Base-by-base conservation (phyloP, 2,329 filamentous ascomycete species). In the Graphium sp. region DNA sequence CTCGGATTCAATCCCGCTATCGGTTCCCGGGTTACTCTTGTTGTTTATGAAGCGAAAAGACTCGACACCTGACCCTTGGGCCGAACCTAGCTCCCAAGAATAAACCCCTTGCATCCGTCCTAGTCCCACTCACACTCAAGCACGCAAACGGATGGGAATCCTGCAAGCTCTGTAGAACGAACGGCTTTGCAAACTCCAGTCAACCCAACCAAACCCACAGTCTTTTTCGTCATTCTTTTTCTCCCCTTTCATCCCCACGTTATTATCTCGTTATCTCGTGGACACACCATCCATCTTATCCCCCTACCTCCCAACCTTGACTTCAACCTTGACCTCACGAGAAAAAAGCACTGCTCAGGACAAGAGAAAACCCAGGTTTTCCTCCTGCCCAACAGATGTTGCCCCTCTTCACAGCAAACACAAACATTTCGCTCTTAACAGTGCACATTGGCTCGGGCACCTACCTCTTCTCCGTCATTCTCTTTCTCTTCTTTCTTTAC, bases 361-460 rank as follows among this genome's bases (percentile, higher is more conserved):
- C 11, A 11, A 17, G 16, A 19, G 16, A 17, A 13, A 18, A 16
- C n/a, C 7, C 22, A 12, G 17, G 7, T 29, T 29, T 22, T 7
- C 14, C 18, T 21, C 13, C 14, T 9, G 4, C 5, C 16, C 24
- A 10, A 16, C 25, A 50, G 44, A 70, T 71, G 66, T 60, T 60
- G 54, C 66, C 66, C 34, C 53, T 72, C 46, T 50, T 73, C 39
- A 65, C 64, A 30, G 60, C 72, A 38, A 66, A 70, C 50, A 72
- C 66, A 49, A 63, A 69, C 58, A 57, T 72, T 45, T 66, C 65
- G 33, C 57, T 73, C 39, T 45, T 73, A 45, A 71, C 59, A 49
- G 55, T 73, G 42, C 62, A 54, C 41, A 60, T 72, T 46, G 62
- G 66, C 22, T 66, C 67, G 15, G 62, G 62, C 46, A 66, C 64